A percentile compares a stretch with the other conserved stretches of the same genome.
Conservation (phyloP, 1,284 basidiomycete genomes). For the Pseudozyma sp. region DNA sequence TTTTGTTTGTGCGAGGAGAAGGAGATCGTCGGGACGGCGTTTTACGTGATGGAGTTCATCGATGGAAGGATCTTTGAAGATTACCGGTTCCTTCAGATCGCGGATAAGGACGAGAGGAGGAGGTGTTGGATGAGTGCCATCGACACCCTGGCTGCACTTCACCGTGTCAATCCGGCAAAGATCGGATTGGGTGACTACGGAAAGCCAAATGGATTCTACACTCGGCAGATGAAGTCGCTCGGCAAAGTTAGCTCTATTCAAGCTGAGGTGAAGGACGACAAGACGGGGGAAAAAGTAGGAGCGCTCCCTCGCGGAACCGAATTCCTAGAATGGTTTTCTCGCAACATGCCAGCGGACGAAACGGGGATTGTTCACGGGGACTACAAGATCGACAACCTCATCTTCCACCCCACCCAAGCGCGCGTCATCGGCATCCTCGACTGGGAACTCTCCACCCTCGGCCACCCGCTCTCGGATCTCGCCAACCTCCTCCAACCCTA, state of each 20-base stretch:
- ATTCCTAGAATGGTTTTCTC: conserved; percentile 81
- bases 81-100: conserved; percentile 73
- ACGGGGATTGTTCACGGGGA: conserved; percentile 88
- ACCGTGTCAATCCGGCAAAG: conserved; percentile 77
- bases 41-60: conserved; percentile 95
- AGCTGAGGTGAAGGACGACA: conserved; percentile 76
- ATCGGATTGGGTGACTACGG: conserved; percentile 84
- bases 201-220: conserved; percentile 83
- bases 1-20: conserved; percentile 79
- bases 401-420: conserved; percentile 92
- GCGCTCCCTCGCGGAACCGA: conserved; percentile 78
- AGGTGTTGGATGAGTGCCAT: conserved; percentile 72
- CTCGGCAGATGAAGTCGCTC: conserved; percentile 89
- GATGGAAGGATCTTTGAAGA: conserved; percentile 90
- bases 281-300: conserved; percentile 73
- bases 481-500: conserved; percentile 85
- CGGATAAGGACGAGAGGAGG: conserved; percentile 73
- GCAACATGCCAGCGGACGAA: conserved; percentile 77
- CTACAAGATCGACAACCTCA: conserved; percentile 94
- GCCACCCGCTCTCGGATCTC: conserved; percentile 80
- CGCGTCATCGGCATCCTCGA: conserved; percentile 92
- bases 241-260: conserved; percentile 80
- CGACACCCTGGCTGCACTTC: conserved; percentile 79
- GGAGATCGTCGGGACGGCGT: conserved; percentile 83
- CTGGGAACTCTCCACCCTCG: conserved; percentile 89